Evolutionary conservation across 78 protist species (phyloP), one percentile per base, ranked within the genome.

Genomic region (Dictyostelium firmibasis): DNA sequence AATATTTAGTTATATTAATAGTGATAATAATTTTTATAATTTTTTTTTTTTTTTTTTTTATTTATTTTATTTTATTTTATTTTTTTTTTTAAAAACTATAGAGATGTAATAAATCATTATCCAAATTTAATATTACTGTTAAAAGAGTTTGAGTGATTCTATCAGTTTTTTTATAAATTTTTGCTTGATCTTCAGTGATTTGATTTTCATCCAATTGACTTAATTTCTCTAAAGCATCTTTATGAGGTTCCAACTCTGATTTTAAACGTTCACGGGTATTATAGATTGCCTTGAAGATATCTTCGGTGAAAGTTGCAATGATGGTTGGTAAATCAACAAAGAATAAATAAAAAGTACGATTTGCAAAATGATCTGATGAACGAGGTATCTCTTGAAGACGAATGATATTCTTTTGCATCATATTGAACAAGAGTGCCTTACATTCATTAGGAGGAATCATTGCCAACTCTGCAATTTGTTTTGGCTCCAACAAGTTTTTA

Each of bases 311-410:
- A 13, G 35, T 41, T 20, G 20, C 9, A 4, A 83, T 25, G 1
- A 84, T 70, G 20, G 31, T 43, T 25, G 29, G 60, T 25, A 43
- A n/a, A 43, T 92, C 91, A 4, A 92, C 96, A 74, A 31, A 85
- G 87, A 83, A 92, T 6, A 92, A 50, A 62, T 92, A 92, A 64
- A 92, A 85, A 8, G 91, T 92, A 43, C 85, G 74, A 35, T 82
- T 83, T 5, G 96, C 92, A 33, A 85, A 83, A 67, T 84, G 96
- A n/a, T 85, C 91, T 0, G 79, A 33, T 1, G 92, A 85, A 16
- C 91, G 36, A 20, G 96, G 96, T 18, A 92, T 75, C 84, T 92
- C 96, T 79, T 92, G 96, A 29, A 92, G 62, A 38, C 85, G 84
- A 23, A 92, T 44, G 35, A 78, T 29, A 14, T 47, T 36, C 44